Percentiles rank a stretch among this genome's conserved stretches.
Conservation (phyloP, 192 early-diverging fungal genomes). For the Coemansia guatemalensis region DNA sequence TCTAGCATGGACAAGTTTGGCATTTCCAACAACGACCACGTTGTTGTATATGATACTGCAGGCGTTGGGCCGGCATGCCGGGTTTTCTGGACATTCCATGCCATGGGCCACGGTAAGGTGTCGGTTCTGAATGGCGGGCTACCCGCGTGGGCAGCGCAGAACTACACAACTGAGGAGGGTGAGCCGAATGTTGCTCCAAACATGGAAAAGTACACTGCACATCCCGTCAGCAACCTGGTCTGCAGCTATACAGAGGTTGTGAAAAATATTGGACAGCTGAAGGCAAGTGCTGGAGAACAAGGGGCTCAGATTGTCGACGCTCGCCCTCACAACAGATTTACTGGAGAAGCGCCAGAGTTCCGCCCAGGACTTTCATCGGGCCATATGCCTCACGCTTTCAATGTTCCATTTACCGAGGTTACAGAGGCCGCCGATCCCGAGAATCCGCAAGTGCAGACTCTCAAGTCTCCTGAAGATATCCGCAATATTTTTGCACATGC, state of each 20-base stretch:
- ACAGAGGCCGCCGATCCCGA: conserved; percentile 34
- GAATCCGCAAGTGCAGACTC: conserved; percentile 35
- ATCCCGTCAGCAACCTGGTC: conserved; percentile 39
- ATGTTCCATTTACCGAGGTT: conserved; percentile 67
- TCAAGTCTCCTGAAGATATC: conserved; percentile 55
- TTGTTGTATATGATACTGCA: conserved; percentile 86
- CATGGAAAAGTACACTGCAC: conserved; percentile 19
- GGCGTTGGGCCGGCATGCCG: conserved; percentile 82
- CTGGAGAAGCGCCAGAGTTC: conserved; percentile 76
- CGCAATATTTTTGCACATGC: conserved; percentile 58
- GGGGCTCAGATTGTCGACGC: conserved; percentile 70
- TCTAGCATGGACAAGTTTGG: conserved; percentile 68
- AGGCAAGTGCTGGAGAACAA: conserved; percentile 15
- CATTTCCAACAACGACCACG: conserved; percentile 76
- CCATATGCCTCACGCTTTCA: conserved; percentile 80
- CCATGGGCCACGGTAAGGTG: conserved; percentile 82
- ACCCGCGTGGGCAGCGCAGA: conserved; percentile 68
- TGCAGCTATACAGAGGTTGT: conserved; percentile 61
- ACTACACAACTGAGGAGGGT: conserved; percentile 19
- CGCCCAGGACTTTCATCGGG: conserved; percentile 74
- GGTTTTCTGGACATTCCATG: conserved; percentile 92
- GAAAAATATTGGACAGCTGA: conserved; percentile 53
- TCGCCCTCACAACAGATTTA: conserved; percentile 55
- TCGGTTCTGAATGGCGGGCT: conserved; percentile 91
- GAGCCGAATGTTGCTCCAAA: conserved; percentile 27